Base-by-base conservation (phyloP, 2,329 filamentous ascomycete genomes). In the Hawksworthiomyces lignivorus region DNA sequence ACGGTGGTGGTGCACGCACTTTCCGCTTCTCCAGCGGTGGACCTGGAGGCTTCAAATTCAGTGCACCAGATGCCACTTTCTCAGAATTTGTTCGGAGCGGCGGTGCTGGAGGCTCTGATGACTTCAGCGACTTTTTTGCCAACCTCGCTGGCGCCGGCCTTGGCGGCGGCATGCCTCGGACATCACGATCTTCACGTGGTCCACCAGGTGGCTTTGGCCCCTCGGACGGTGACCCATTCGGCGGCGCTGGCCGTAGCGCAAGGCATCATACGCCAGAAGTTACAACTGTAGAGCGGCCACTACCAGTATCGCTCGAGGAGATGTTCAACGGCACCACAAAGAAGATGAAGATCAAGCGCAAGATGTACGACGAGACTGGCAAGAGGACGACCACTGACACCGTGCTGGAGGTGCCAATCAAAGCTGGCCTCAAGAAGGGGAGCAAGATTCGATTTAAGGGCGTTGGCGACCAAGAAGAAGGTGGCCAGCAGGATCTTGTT, bases 371-470 rank as follows among this genome's bases (percentile, higher is more conserved):
- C 61, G 72, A 81, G 17, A 81, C 74, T 1, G 87, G 87, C 44
- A 95, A 94, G 69, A 80, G 88, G 53, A 86, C 78, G 32, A 84
- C 82, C 4, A 85, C 89, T 47, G 92, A 98, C 54, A 85, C 89
- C 56, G 87, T 96, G 15, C 69, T 98, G 22, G 88, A 94, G 58
- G 90, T 97, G 39, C 87, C 88, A 35, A 95, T 98, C 67, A 97
- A 96, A 68, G 82, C 87, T 6, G 92, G 92, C 45, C 68, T 97
- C 63, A 96, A 97, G 68, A 89, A 94, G 54, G 92, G 92, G 22
- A 94, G 87, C 57, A 98, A 97, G 73, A 95, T 98, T 64, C 96
- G 96, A 66, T 98, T 95, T 60, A 86, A 85, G 57, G 88, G 90
- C 31, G 89, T 98, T n/a, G 92, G 92, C 10, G 92, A 98, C 62